Evolutionary conservation across 2,329 filamentous ascomycete species (phyloP).

Genomic region (Immersiporthe knoxdaviesiana): DNA sequence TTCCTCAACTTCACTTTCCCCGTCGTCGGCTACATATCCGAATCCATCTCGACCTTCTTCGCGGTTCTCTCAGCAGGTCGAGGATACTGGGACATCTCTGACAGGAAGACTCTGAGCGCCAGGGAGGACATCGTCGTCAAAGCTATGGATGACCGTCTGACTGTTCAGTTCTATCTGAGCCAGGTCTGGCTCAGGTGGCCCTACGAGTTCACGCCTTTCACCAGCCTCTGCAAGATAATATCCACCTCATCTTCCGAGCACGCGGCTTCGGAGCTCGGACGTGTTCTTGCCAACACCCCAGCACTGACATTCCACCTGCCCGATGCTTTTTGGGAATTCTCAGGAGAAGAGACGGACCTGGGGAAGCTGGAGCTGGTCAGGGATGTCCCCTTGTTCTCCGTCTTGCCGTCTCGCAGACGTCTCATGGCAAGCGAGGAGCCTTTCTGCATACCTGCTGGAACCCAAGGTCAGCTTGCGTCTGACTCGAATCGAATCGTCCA

Average conservation of each 20-base stretch:
- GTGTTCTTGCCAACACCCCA: slow-evolving; percentile 64
- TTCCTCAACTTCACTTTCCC: slow-evolving; percentile 69
- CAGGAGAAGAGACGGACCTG: slow-evolving; percentile 82
- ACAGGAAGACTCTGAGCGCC: slow-evolving; percentile 42
- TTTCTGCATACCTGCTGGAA: slow-evolving; percentile 68
- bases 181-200: slow-evolving; percentile 79
- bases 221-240: slow-evolving; percentile 71
- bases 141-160: slow-evolving; percentile 57
- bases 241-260: slow-evolving; percentile 51
- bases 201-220: slow-evolving; percentile 80
- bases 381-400: slow-evolving; percentile 65
- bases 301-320: slow-evolving; percentile 81
- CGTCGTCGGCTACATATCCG: slow-evolving; percentile 72
- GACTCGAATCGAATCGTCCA: slow-evolving; percentile 77
- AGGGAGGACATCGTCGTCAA: slow-evolving; percentile 41
- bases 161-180: slow-evolving; percentile 65
- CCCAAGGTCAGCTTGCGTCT: slow-evolving; percentile 72
- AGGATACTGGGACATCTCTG: slow-evolving; percentile 58
- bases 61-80: slow-evolving; percentile 62
- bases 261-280: slow-evolving; percentile 49
- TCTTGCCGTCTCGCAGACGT: slow-evolving; percentile 49
- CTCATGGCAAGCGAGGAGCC: slow-evolving; percentile 49
- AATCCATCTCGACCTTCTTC: slow-evolving; percentile 69
- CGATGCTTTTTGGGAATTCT: slow-evolving; percentile 70
- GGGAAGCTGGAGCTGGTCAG: slow-evolving; percentile 73